Base-by-base conservation (phyloP, 352 stramenopile species). In the Pythium biforme region DNA sequence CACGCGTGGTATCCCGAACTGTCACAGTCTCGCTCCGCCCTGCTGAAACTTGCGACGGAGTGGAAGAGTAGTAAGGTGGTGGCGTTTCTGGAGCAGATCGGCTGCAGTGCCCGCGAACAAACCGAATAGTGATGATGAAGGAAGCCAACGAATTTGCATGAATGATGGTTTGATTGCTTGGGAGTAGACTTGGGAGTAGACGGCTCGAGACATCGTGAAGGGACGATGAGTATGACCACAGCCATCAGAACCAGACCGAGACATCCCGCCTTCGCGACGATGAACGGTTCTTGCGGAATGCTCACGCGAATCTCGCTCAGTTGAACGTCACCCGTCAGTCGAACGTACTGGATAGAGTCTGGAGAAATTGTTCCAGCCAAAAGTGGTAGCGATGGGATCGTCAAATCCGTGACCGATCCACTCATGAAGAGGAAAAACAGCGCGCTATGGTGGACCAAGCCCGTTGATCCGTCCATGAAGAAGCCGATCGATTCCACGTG, bases 401-500 rank as follows among this genome's bases (percentile, higher is more conserved):
- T 62, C 10, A 62, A 45, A 10, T 65, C 58, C n/a, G 49, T 59
- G 9, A 65, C 58, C 0, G 58, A 65, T 9, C 58, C 40, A 6
- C 47, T 46, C 3, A 39, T 39, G 37, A 65, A 54, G 0, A 65
- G 26, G n/a, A 54, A 53, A n/a, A 54, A 50, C 9, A 65, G 41
- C 5, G 33, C 43, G 9, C 46, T 48, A 2, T 48, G 57, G 25
- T 57, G 41, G 12, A 56, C 47, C 23, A 11, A n/a, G 0, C 8
- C 23, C 12, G 25, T 4, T 25, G 46, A 45, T 15, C 31, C n/a
- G n/a, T 57, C 57, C 12, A 64, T 33, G 25, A 55, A 39, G 47
- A 52, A 66, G 37, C 22, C 40, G 34, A 57, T 64, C 17, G 15
- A 19, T 25, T 55, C 47, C 1, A 64, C 34, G 34, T 64, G 47